Percentiles rank a stretch among this genome's conserved stretches.
Conservation (phyloP, 2,329 filamentous ascomycete genomes). For the Clonostachys rhizophaga region DNA sequence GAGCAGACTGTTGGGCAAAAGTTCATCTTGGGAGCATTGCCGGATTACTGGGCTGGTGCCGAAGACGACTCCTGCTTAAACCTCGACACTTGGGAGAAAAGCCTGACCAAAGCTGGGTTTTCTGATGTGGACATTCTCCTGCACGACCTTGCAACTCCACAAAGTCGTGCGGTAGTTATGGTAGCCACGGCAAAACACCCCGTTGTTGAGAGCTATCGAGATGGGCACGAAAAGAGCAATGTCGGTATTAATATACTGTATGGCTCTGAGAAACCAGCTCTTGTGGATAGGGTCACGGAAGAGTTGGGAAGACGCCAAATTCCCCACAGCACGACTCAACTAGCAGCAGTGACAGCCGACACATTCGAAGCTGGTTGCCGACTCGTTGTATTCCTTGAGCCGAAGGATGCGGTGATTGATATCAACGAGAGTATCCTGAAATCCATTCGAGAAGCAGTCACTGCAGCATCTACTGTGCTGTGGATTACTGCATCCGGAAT, state of each 20-base stretch:
- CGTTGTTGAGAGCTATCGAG: no score
- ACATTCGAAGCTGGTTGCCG: background rate
- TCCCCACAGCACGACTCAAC: background rate
- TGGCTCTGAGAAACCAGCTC: background rate
- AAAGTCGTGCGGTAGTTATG: background rate
- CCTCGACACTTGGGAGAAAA: background rate
- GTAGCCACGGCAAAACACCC: background rate
- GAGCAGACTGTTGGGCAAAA: background rate
- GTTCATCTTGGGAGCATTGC: conserved; percentile 15
- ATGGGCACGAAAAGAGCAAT: no score
- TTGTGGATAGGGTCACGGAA: background rate
- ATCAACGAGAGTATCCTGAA: background rate
- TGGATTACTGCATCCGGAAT: background rate
- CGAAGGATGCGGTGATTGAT: background rate
- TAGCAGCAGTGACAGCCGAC: background rate
- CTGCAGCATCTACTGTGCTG: background rate
- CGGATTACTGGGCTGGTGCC: conserved; percentile 24
- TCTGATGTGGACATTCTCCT: background rate
- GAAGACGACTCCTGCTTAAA: conserved; percentile 6
- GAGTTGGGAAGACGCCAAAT: no score
- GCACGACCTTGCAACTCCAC: background rate
- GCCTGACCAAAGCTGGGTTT: background rate
- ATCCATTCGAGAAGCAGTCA: no score
- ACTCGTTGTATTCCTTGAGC: background rate
- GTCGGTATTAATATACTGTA: background rate